Evolutionary conservation across 1,284 basidiomycete species (phyloP).

Genomic region (Lentinus polychrous): DNA sequence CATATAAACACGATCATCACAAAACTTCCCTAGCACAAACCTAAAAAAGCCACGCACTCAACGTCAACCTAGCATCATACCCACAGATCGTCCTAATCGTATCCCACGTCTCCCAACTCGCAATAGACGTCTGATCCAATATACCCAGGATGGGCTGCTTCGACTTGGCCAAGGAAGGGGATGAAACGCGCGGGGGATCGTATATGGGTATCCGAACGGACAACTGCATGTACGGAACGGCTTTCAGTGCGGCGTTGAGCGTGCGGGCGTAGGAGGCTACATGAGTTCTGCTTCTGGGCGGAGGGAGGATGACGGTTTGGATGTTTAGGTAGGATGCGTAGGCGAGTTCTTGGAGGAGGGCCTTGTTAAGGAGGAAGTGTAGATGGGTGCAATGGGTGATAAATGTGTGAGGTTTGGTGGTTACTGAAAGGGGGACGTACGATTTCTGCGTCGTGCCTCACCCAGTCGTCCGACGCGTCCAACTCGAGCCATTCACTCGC

Average conservation of each 20-base stretch:
- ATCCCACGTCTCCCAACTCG: slow-evolving; percentile 99
- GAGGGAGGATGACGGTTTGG: slow-evolving; percentile 81
- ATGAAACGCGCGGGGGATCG: slow-evolving; percentile 44
- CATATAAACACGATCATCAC: not conserved
- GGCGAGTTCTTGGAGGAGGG: slow-evolving; percentile 87
- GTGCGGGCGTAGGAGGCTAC: slow-evolving; percentile 91
- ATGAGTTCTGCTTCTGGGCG: slow-evolving; percentile 79
- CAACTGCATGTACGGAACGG: slow-evolving; percentile 66
- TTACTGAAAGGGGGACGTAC: slow-evolving; percentile 41
- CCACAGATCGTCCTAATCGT: slow-evolving; percentile 84
- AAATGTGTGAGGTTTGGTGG: not conserved
- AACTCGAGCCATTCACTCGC: slow-evolving; percentile 94
- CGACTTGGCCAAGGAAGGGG: no score
- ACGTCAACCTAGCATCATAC: slow-evolving; percentile 75
- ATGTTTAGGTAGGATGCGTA: slow-evolving; percentile 93
- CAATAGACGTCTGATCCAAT: slow-evolving; percentile 53
- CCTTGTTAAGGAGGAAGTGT: no score
- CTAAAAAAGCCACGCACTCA: slow-evolving; percentile 49
- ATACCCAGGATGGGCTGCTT: not conserved
- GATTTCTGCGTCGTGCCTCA: slow-evolving; percentile 93
- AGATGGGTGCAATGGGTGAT: not conserved
- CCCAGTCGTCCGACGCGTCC: slow-evolving; percentile 89
- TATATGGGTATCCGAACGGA: slow-evolving; percentile 84
- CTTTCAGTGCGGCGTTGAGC: slow-evolving; percentile 71
- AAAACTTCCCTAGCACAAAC: no score